Evolutionary conservation across 345 rosid genomes (phyloP).

Genomic region (Populus deltoides): DNA sequence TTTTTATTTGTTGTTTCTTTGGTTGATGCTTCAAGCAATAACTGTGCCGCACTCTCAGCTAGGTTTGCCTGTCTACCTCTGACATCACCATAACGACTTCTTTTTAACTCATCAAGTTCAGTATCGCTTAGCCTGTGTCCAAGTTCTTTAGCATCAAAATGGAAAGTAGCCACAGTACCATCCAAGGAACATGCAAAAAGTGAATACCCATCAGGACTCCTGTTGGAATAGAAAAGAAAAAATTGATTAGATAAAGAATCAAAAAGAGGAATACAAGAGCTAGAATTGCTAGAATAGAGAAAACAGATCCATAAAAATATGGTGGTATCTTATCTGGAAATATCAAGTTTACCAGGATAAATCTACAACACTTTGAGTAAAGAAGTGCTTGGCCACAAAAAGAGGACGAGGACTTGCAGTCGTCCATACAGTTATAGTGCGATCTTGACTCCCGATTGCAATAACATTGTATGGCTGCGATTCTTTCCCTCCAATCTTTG

Average conservation of each 20-base stretch:
- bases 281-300: background rate
- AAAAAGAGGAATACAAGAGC: background rate
- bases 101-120: conserved; percentile 89
- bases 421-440: conserved; percentile 98
- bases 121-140: conserved; percentile 68
- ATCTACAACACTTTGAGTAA: conserved; percentile 96
- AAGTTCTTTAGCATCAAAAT: conserved; percentile 79
- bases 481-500: conserved; percentile 80
- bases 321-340: conserved; percentile 4
- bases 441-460: conserved; percentile 99
- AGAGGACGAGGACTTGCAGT: conserved; percentile 97
- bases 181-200: conserved; percentile 98
- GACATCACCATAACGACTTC: conserved; percentile 90
- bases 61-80: conserved; percentile 88
- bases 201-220: conserved; percentile 99
- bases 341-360: conserved; percentile 72
- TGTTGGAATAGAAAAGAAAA: conserved; percentile 24
- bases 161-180: conserved; percentile 89
- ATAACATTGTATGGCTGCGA: conserved; percentile 84
- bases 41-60: conserved; percentile 89
- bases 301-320: conserved; percentile 3
- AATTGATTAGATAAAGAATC: conserved; percentile 9
- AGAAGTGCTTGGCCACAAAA: conserved; percentile 97
- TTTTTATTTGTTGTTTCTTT: conserved; percentile 68
- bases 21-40: conserved; percentile 87